Base-by-base conservation (phyloP, 2,329 filamentous ascomycete genomes). In the Aschersonia sp. region DNA sequence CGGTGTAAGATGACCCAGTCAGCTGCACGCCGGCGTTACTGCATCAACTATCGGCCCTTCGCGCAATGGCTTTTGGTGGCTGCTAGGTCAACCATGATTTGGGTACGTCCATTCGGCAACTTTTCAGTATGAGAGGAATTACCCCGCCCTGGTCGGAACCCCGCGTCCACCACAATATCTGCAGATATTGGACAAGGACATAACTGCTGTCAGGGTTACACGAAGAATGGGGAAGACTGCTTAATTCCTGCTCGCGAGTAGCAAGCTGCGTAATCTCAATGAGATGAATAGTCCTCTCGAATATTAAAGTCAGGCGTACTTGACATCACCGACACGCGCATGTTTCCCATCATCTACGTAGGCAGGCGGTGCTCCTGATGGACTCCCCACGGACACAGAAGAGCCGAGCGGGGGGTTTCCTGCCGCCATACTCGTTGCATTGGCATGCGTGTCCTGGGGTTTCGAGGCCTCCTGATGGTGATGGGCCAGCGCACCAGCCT, bases 401-500 rank as follows among this genome's bases (percentile, higher is more conserved):
- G 32, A 41, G 5, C 30, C 37, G 8, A 14, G 12, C 7, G 42
- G 29, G 22, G 43, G 1, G 29, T 45, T 44, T 32, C n/a, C 32
- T 14, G 14, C 32, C 5, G 35, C 30, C 14, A 31, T 14, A 31
- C 31, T 22, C 11, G 44, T 14, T 7, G 30, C 30, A 6, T 4
- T 14, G 11, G 35, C 32, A 8, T 8, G 2, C 32, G 32, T 37
- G 8, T 37, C 12, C 32, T 37, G 32, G 12, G 2, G 8, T 14
- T 29, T 2, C 10, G 29, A 12, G 8, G 22, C 39, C 5, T 5
- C 12, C 45, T 43, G 30, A 1, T 32, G 45, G 12, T 10, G 39
- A 6, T 30, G 41, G 14, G 7, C 9, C 10, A 58, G 45, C 2
- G 49, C 54, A 12, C 58, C 59, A 1, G 59, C 58, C 50, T 65